These are phyloP conservation scores for Sphagnum fallax DNA, from an alignment of 228 moss, liverwort and hornwort genomes.

Conservation along the genomic window DNA sequence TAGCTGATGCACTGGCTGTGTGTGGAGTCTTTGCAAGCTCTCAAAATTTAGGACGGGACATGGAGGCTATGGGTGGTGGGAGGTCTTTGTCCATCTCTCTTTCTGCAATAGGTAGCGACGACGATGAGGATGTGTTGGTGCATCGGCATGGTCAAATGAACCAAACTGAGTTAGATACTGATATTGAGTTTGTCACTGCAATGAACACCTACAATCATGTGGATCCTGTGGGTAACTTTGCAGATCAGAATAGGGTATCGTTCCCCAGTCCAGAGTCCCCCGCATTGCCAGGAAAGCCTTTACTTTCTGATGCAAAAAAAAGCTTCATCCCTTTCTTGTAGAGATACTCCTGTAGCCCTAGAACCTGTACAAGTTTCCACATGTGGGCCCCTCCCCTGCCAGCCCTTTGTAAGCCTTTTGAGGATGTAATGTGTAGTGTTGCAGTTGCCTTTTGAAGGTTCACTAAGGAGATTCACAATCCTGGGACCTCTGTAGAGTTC, in stretches of 20 bases:
- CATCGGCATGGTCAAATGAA: constrained; percentile 33
- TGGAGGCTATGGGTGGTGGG: constrained; percentile 35
- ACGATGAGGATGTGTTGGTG: constrained; percentile 50
- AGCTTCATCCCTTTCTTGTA: background rate
- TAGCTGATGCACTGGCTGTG: constrained; percentile 85
- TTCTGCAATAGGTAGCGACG: constrained; percentile 62
- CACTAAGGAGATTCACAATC: no score
- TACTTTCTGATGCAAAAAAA: background rate
- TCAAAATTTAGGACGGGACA: constrained; percentile 43
- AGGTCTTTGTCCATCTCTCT: constrained; percentile 37
- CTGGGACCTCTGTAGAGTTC: no score
- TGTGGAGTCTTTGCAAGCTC: constrained; percentile 62
- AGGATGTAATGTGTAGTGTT: no score
- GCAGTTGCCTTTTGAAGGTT: no score
- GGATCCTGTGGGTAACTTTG: constrained; percentile 29
- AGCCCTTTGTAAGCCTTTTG: no score
- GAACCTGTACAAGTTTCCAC: no score
- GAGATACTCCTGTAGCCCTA: constrained; percentile 40
- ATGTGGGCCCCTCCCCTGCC: no score
- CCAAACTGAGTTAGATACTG: constrained; percentile 23
- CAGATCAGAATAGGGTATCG: constrained; percentile 44
- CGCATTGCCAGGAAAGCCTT: background rate
- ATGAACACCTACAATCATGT: constrained; percentile 35
- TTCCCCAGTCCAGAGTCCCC: constrained; percentile 29
- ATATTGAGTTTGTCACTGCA: constrained; percentile 25